phyloP scores from a whole-genome alignment of 1,139 yeast genomes.

The Scheffersomyces stambukii region DNA sequence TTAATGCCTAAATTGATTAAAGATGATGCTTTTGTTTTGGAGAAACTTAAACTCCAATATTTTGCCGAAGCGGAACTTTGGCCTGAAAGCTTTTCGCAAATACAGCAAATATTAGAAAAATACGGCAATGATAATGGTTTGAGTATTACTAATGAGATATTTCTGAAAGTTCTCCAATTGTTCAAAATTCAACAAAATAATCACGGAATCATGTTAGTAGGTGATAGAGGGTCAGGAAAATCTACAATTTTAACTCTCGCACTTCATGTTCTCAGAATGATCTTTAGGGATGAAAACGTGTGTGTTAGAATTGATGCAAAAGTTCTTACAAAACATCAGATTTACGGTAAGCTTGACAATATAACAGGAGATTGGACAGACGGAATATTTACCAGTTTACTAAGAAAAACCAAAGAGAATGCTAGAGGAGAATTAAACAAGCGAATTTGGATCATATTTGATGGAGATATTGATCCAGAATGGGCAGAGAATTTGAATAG shows the following conservation, averaged over 20 bases:
- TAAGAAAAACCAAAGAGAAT: slow-evolving; percentile 59
- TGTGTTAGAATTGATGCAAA: slow-evolving; percentile 67
- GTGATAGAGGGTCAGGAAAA: slow-evolving; percentile 76
- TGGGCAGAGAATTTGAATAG: slow-evolving; percentile 94
- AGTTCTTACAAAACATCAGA: slow-evolving; percentile 57
- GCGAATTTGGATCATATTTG: slow-evolving; percentile 77
- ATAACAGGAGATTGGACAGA: slow-evolving; percentile 92
- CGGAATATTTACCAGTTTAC: slow-evolving; percentile 70
- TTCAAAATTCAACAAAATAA: slow-evolving; percentile 60
- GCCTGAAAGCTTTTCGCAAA: slow-evolving; percentile 9
- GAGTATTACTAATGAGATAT: slow-evolving; percentile 36
- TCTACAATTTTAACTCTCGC: slow-evolving; percentile 46
- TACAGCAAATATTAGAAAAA: slow-evolving; percentile 14
- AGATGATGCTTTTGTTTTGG: slow-evolving; percentile 44
- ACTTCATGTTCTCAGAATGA: too few species aligned
- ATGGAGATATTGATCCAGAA: slow-evolving; percentile 90
- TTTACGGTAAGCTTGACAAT: slow-evolving; percentile 70
- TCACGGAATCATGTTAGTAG: slow-evolving; percentile 81
- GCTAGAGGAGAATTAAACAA: slow-evolving; percentile 55
- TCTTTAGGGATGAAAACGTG: too few species aligned
- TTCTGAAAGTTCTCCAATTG: slow-evolving; percentile 59
- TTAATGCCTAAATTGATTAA: slow-evolving; percentile 62
- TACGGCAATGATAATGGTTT: slow-evolving; percentile 18
- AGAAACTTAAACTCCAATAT: slow-evolving; percentile 21
- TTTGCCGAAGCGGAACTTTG: slow-evolving; percentile 18